These are phyloP conservation scores for Tuctoria greenei DNA, from an alignment of 176 grass and related monocot genomes.

Conservation along the genomic window DNA sequence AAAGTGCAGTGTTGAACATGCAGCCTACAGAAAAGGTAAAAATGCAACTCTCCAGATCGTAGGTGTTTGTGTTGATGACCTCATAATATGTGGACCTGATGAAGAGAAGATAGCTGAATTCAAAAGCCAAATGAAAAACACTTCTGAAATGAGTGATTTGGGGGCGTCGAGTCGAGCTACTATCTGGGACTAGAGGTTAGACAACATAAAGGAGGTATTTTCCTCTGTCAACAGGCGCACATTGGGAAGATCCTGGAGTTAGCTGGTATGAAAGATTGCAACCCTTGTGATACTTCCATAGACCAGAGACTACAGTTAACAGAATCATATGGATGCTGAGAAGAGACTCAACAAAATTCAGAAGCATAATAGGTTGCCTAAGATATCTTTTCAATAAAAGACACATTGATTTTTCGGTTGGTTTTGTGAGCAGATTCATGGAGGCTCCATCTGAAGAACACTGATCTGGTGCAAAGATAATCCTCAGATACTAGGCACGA, in stretches of 20 bases:
- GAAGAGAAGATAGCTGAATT: too few relatives aligned
- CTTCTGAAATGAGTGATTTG: too few relatives aligned
- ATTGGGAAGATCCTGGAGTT: rapidly evolving
- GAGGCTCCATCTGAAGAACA: background rate
- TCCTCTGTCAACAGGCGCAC: too few relatives aligned
- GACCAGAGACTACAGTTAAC: background rate
- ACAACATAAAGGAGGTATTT: too few relatives aligned
- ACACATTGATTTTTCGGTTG: background rate
- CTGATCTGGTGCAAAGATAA: background rate
- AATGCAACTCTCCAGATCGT: too few relatives aligned
- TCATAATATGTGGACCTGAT: too few relatives aligned
- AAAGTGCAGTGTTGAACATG: too few relatives aligned
- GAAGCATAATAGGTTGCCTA: background rate
- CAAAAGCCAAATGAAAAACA: too few relatives aligned
- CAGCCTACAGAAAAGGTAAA: too few relatives aligned
- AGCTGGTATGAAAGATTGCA: background rate
- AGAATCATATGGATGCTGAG: rapidly evolving
- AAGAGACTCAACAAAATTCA: background rate
- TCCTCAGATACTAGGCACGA: background rate
- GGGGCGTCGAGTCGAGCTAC: too few relatives aligned
- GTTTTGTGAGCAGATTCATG: background rate
- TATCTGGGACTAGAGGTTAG: too few relatives aligned
- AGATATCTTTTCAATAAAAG: background rate
- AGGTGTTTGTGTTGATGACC: too few relatives aligned
- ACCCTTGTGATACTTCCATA: background rate